These are phyloP conservation scores for Pascua sp. DNA, from an alignment of 1,284 basidiomycete species.

Conservation along the genomic window DNA sequence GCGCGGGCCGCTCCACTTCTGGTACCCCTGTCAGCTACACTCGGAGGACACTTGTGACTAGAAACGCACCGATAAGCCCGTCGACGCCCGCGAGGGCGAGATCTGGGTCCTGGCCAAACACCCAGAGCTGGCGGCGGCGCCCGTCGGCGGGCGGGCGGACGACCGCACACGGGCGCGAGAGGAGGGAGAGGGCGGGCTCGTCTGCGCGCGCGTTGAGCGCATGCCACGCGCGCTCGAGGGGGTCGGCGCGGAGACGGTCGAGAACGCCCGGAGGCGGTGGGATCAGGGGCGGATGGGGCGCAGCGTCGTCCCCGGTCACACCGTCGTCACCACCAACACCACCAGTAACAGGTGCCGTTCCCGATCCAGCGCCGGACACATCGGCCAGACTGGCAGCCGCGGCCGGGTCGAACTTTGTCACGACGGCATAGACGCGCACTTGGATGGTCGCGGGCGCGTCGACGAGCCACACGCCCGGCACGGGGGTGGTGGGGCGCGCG, in stretches of 20 bases:
- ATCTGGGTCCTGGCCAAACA: slow-evolving; percentile 8
- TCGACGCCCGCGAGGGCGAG: not conserved
- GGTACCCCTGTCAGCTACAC: not conserved
- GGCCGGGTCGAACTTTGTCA: no score
- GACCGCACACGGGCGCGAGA: slow-evolving; percentile 10
- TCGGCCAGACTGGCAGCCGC: no score
- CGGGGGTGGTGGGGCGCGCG: slow-evolving; percentile 17
- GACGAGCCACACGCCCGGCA: slow-evolving; percentile 31
- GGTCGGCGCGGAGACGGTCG: slow-evolving; percentile 16
- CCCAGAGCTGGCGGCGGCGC: slow-evolving; percentile 13
- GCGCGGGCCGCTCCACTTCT: slow-evolving; percentile 11
- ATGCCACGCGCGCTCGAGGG: slow-evolving; percentile 29
- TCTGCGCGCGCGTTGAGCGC: slow-evolving; percentile 16
- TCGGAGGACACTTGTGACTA: no score
- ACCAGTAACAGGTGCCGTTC: not conserved
- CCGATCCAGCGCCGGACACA: not conserved
- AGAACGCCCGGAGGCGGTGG: not conserved
- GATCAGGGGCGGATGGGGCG: not conserved
- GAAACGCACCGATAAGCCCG: slow-evolving; percentile 7
- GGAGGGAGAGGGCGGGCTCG: not conserved
- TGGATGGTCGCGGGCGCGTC: slow-evolving; percentile 24
- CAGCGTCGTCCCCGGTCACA: not conserved
- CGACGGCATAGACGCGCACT: slow-evolving; percentile 12
- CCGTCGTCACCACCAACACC: not conserved
- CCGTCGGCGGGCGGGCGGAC: slow-evolving; percentile 3